Evolutionary conservation across 257 asterid genomes (phyloP).

Genomic region (Nemophila menziesii): DNA sequence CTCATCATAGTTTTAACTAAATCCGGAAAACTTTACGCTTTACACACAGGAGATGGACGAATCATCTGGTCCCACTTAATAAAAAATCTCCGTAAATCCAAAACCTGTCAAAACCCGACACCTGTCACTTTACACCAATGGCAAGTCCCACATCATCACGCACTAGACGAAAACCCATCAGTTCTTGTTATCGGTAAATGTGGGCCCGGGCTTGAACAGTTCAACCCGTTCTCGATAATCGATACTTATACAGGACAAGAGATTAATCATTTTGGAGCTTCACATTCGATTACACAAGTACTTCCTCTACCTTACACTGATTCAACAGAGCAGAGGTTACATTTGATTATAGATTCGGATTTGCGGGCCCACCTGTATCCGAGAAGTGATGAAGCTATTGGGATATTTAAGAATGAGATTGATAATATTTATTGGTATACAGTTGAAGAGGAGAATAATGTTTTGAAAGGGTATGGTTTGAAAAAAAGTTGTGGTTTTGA

Average conservation of each 20-base stretch:
- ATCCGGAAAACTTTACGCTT: conserved; percentile 77
- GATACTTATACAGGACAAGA: conserved; percentile 85
- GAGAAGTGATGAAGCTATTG: conserved; percentile 74
- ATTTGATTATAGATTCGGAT: conserved; percentile 60
- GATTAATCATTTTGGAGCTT: conserved; percentile 40
- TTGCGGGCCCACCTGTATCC: conserved; percentile 68
- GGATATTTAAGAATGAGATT: conserved; percentile 46
- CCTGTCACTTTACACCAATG: conserved; percentile 73
- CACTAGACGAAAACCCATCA: conserved; percentile 86
- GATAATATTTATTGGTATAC: conserved; percentile 88
- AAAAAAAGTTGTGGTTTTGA: conserved; percentile 39
- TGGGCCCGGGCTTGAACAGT: conserved; percentile 46
- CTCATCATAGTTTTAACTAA: conserved; percentile 78
- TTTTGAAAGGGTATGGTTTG: conserved; percentile 68
- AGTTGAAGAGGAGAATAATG: conserved; percentile 45
- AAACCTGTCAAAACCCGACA: conserved; percentile 54
- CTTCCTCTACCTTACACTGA: conserved; percentile 80
- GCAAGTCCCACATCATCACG: conserved; percentile 99
- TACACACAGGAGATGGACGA: conserved; percentile 96
- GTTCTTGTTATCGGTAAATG: conserved; percentile 87
- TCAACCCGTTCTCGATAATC: conserved; percentile 71
- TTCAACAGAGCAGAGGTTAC: conserved; percentile 76
- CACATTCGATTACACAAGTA: conserved; percentile 63
- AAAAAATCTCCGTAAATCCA: conserved; percentile 47
- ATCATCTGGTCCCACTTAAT: conserved; percentile 37